These are phyloP conservation scores for Coemansia aciculifera DNA, from an alignment of 192 early-diverging fungal species.

Conservation along the genomic window DNA sequence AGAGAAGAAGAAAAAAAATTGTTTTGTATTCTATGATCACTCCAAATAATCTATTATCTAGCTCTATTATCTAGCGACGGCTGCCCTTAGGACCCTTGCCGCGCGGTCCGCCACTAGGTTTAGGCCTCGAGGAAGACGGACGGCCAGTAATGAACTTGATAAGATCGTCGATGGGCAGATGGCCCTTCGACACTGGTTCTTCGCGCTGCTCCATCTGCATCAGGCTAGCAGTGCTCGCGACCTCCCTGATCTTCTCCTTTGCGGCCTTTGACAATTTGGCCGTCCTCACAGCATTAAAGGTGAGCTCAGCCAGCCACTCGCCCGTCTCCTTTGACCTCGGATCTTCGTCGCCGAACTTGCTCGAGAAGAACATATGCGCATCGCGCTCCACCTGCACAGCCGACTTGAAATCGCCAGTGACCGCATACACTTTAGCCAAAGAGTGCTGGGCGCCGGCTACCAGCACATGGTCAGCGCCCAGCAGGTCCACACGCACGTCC, in stretches of 20 bases:
- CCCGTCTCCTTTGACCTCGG: conserved; percentile 69
- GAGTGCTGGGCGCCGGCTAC: conserved; percentile 71
- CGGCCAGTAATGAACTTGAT: conserved; percentile 65
- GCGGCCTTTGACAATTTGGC: conserved; percentile 50
- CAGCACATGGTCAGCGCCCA: conserved; percentile 69
- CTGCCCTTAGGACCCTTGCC: conserved; percentile 40
- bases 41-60: not conserved
- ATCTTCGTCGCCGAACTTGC: conserved; percentile 69
- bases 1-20: conserved; percentile 5
- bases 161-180: conserved; percentile 75
- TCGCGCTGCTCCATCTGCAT: conserved; percentile 46
- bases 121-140: conserved; percentile 19
- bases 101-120: conserved; percentile 40
- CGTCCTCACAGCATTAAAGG: conserved; percentile 58
- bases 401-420: conserved; percentile 72
- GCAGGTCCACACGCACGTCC: conserved; percentile 63
- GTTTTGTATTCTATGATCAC: not conserved
- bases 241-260: conserved; percentile 34
- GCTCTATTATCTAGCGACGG: conserved; percentile 12
- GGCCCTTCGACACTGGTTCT: conserved; percentile 59
- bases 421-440: conserved; percentile 73
- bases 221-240: conserved; percentile 24
- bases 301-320: conserved; percentile 67
- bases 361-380: conserved; percentile 65
- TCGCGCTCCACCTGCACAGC: conserved; percentile 70